phyloP scores from a whole-genome alignment of 2,329 filamentous ascomycete genomes.

The Escovopsis sp. region DNA sequence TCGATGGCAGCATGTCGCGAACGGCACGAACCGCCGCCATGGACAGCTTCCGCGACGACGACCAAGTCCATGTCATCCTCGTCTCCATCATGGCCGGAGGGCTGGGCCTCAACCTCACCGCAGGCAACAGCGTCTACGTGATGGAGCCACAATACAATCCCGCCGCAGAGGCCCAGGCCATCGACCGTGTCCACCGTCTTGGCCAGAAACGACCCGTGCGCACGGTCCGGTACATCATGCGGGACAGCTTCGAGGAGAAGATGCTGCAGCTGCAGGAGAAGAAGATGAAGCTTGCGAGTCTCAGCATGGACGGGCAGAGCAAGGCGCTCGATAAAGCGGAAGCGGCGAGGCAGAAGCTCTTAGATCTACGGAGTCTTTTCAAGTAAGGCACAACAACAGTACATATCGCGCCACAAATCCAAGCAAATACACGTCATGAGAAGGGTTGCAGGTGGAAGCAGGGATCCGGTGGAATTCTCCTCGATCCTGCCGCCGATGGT shows the following conservation, averaged over 20 bases:
- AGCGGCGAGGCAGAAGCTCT: constrained; percentile 44
- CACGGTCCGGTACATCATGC: constrained; percentile 85
- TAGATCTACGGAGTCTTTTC: constrained; percentile 44
- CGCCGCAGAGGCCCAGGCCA: constrained; percentile 89
- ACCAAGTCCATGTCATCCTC: constrained; percentile 60
- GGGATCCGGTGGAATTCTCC: not conserved
- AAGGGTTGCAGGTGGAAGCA: not conserved
- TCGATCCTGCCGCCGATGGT: constrained; percentile 1
- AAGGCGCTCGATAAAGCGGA: constrained; percentile 34
- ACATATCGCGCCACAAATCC: too few relatives aligned
- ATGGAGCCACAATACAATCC: constrained; percentile 99
- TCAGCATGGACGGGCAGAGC: constrained; percentile 61
- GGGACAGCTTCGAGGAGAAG: constrained; percentile 80
- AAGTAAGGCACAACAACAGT: constrained; percentile 18
- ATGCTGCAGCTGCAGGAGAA: constrained; percentile 81
- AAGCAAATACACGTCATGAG: not conserved
- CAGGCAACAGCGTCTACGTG: constrained; percentile 83
- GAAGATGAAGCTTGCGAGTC: constrained; percentile 79
- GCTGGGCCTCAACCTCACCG: constrained; percentile 80
- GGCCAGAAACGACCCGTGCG: constrained; percentile 79
- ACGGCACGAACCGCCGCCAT: constrained; percentile 59
- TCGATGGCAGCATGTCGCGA: constrained; percentile 81
- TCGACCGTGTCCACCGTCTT: constrained; percentile 84
- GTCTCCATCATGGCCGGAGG: constrained; percentile 89
- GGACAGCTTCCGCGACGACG: constrained; percentile 59